A percentile compares a stretch with the other conserved stretches of the same genome.
phyloP scores from a whole-genome alignment of 805 yeast genomes.

The Yarrowia sp. region DNA sequence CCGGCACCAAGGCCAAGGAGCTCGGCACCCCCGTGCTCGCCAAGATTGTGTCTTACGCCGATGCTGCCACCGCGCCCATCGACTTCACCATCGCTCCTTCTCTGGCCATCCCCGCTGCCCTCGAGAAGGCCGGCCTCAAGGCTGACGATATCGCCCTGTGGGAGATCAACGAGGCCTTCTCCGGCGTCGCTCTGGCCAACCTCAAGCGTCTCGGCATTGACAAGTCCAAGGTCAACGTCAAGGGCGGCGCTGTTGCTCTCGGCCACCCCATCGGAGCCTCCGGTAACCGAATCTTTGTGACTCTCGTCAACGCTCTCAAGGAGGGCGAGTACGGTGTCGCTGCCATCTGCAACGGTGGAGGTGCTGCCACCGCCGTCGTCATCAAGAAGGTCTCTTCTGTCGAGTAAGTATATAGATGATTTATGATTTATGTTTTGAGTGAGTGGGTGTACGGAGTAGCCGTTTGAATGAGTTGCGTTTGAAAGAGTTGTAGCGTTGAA shows the following conservation, averaged over 20 bases:
- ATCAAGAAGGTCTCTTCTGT: conserved; percentile 52
- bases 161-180: conserved; percentile 95
- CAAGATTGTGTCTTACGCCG: conserved; percentile 86
- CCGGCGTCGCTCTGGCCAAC: conserved; percentile 90
- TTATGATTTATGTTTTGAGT: background rate
- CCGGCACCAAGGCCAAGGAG: conserved; percentile 74
- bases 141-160: conserved; percentile 71
- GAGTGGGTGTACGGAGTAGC: no score
- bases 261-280: conserved; percentile 96
- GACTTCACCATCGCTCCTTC: conserved; percentile 96
- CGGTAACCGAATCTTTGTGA: conserved; percentile 87
- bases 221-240: conserved; percentile 73
- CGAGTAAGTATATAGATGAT: conserved; percentile 22
- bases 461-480: no score
- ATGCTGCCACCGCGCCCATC: conserved; percentile 87
- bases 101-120: conserved; percentile 86
- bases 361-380: conserved; percentile 92
- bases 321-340: conserved; percentile 90
- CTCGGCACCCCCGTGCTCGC: conserved; percentile 71
- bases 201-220: conserved; percentile 61
- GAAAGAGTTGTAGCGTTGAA: no score
- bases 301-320: conserved; percentile 40
- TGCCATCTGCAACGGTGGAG: conserved; percentile 97
- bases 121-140: conserved; percentile 71
- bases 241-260: conserved; percentile 95